Evolutionary conservation across 306 rosid genomes (phyloP), one percentile per base, ranked within the genome.

Genomic region (Pterocarpus santalinus): DNA sequence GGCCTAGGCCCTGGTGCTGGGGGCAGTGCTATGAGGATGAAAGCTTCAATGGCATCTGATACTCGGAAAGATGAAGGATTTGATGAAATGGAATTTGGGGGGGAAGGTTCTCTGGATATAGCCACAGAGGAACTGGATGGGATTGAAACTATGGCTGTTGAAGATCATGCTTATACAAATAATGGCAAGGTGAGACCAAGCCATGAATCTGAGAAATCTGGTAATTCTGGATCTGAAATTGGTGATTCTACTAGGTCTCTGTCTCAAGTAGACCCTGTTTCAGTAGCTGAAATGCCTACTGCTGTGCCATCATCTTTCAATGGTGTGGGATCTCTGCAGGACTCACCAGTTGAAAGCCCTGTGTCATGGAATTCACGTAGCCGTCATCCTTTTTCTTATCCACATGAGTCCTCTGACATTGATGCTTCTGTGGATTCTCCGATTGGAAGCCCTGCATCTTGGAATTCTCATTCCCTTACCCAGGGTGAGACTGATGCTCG

Each of bases 301-400:
- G 80, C 85, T 33, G 76, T 83, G 82, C 86, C 91, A 58, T 88
- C 94, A 69, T 69, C 91, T 72, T 87, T 90, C 87, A 91, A 87
- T 13, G 81, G 83, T 39, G 82, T 75, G 61, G 97, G 91, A 77
- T 89, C 92, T 63, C 80, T 84, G 76, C 98, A 87, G 81, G 99
- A 91, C 63, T 96, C 99, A 36, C 99, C 97, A 2, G 92, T 85
- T 76, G 97, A 84, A 90, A 96, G 97, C 88, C 99, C 99, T 2
- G 82, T 87, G 69, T 90, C 97, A 32, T 96, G 99, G 99, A 93
- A 94, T 77, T 88, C 95, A 22, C 94, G 86, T 5, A 61, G 67
- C 84, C 93, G 81, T 65, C 92, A 90, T 88, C 92, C 95, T 8
- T 92, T 88, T 89, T 83, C 97, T 11, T 94, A 92, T 75, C 97